Evolutionary conservation across 352 stramenopile species (phyloP).

Genomic region (Globisporangium nodosum): DNA sequence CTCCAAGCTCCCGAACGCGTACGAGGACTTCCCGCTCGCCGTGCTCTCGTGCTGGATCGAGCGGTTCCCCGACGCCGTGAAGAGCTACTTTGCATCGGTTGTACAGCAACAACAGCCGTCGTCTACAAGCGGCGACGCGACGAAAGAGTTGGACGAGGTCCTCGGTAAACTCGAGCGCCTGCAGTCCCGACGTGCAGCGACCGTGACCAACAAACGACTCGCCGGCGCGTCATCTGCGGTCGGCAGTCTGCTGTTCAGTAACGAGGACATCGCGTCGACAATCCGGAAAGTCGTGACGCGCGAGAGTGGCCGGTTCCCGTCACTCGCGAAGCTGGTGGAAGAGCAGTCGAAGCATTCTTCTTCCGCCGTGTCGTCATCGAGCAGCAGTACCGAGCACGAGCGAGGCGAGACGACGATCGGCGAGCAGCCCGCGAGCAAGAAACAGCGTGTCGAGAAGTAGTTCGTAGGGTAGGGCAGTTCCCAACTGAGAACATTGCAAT

Average conservation of each 20-base stretch:
- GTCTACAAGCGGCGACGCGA: slow-evolving; percentile 9
- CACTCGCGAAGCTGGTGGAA: slow-evolving; percentile 19
- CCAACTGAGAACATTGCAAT: too few relatives aligned
- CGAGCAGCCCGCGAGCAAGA: slow-evolving; percentile 55
- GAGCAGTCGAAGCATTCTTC: background rate
- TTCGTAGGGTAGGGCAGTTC: background rate
- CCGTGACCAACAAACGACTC: slow-evolving; percentile 8
- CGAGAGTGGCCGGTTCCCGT: slow-evolving; percentile 18
- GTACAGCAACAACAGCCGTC: slow-evolving; percentile 16
- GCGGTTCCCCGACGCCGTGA: slow-evolving; percentile 56
- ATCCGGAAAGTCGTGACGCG: slow-evolving; percentile 32
- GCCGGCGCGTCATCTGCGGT: slow-evolving; percentile 13
- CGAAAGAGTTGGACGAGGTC: slow-evolving; percentile 48
- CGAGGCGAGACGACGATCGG: slow-evolving; percentile 6
- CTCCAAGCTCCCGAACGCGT: slow-evolving; percentile 60
- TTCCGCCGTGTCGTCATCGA: background rate
- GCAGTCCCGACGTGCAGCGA: slow-evolving; percentile 28
- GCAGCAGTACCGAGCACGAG: background rate
- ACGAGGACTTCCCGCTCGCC: slow-evolving; percentile 63
- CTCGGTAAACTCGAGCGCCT: slow-evolving; percentile 60
- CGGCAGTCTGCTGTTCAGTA: slow-evolving; percentile 25
- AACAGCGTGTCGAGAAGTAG: slow-evolving; percentile 32
- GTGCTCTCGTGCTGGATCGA: slow-evolving; percentile 67
- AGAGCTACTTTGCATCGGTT: slow-evolving; percentile 43
- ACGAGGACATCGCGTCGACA: slow-evolving; percentile 29